Conservation (phyloP, 2,329 filamentous ascomycete species). For the Orbilia ellipsospora region DNA sequence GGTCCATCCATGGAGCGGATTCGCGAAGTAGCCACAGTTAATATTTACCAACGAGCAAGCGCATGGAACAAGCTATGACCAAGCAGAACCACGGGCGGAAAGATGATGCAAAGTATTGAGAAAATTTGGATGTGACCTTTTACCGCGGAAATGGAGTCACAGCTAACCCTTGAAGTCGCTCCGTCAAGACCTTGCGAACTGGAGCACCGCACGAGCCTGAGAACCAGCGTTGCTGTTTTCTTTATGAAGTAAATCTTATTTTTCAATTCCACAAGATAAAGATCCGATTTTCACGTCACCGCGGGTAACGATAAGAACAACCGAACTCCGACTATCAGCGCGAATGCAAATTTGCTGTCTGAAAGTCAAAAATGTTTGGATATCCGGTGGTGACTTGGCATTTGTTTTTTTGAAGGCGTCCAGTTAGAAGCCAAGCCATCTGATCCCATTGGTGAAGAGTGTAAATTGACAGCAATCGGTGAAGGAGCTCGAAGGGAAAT, state of each 20-base stretch:
- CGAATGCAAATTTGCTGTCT: conserved; percentile 11
- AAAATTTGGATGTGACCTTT: no score
- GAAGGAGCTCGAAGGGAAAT: no score
- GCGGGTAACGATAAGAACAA: conserved; percentile 14
- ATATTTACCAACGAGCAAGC: conserved; percentile 38
- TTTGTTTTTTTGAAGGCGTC: conserved; percentile 3
- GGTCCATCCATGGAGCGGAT: no score
- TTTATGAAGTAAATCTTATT: not conserved
- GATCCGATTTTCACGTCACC: not conserved
- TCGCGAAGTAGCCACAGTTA: conserved; percentile 31
- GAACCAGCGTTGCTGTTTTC: not conserved
- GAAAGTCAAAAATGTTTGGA: conserved; percentile 13
- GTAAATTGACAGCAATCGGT: no score
- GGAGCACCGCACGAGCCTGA: not conserved
- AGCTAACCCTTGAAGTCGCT: no score
- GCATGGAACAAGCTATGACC: conserved; percentile 6
- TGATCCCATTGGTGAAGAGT: no score
- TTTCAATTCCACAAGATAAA: not conserved
- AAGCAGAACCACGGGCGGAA: no score
- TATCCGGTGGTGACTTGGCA: conserved; percentile 33
- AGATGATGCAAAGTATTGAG: no score
- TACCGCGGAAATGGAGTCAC: no score
- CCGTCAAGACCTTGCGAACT: not conserved
- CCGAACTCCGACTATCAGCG: conserved; percentile 43
- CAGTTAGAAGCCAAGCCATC: no score